Base-by-base conservation (phyloP, 2,329 filamentous ascomycete species). In the Lachnellula suecica region DNA sequence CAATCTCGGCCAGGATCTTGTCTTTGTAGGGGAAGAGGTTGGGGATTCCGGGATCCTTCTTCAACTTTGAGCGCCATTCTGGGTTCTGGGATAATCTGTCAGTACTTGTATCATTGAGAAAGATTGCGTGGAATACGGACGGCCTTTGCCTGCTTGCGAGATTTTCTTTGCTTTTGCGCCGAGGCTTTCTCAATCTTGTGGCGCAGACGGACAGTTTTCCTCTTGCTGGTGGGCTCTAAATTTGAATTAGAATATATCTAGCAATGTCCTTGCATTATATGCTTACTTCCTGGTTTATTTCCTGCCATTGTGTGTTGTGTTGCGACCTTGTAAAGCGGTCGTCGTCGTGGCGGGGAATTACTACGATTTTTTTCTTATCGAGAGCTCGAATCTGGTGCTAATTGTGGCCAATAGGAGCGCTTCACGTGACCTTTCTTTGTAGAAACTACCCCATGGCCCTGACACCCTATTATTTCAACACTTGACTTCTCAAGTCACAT, bases 11-110 rank as follows among this genome's bases (percentile, higher is more conserved):
- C 29, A 99, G 81, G 24, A 99, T 82, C 78, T 88, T 92, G 71
- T 97, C 92, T 77, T 99, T 99, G 79, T 94, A 97, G 1, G 94
- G 94, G 75, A 97, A 99, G 31, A 97, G 75, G 68, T 97, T 99
- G 37, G 94, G 94, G 57, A 99, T 97, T 44, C 94, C 94, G 22
- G 93, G 94, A 66, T 99, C 94, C 77, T 97, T 99, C 83, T 97
- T 97, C 62, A 96, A 71, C 71, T 91, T 89, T 54, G 91, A 92
- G 63, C 89, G 85, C 91, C 94, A 97, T 89, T 96, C 85, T 29
- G 94, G 93, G 71, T 97, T 96, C 83, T 96, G 91, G 37, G 37
- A 23, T 15, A 40, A 19, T 10, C 5, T n/a, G 4, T 40, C 96
- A 40, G 19, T 13, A 40, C 29, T 22, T 20, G 20, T 2, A 22